These are phyloP conservation scores for Populus deltoides DNA, from an alignment of 345 rosid species.

Conservation along the genomic window DNA sequence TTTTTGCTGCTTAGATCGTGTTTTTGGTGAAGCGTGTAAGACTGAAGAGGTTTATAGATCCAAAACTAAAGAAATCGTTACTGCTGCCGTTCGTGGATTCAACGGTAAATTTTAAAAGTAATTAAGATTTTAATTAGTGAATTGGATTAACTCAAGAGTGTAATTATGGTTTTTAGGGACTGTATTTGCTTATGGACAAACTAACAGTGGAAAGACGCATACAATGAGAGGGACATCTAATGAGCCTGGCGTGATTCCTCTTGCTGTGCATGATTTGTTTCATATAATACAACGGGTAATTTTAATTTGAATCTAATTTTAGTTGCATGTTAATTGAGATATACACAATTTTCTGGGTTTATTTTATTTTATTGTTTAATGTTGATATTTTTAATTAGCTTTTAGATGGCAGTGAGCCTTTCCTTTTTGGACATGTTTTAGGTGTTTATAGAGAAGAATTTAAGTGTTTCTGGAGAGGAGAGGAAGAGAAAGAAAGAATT, in stretches of 20 bases:
- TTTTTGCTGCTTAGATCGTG: constrained; percentile 40
- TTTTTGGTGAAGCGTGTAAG: constrained; percentile 64
- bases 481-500: no score
- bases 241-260: constrained; percentile 90
- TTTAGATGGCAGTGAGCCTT: no score
- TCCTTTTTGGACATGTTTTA: no score
- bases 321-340: not conserved
- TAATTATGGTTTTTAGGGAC: constrained; percentile 47
- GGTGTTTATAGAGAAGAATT: no score
- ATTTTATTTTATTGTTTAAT: not conserved
- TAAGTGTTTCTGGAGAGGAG: no score
- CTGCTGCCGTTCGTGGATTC: constrained; percentile 86
- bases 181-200: constrained; percentile 95
- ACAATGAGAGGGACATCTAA: constrained; percentile 82
- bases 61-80: constrained; percentile 70
- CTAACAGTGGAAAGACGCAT: constrained; percentile 93
- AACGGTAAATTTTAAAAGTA: constrained; percentile 48
- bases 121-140: not conserved
- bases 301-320: not conserved
- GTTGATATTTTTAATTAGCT: no score
- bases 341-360: no score
- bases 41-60: constrained; percentile 65
- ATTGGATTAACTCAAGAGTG: not conserved
- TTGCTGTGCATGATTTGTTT: constrained; percentile 72
- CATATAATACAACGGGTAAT: constrained; percentile 61